These are phyloP conservation scores for Calamus simplicifolius DNA, from an alignment of 176 grass and related monocot genomes.

Conservation along the genomic window DNA sequence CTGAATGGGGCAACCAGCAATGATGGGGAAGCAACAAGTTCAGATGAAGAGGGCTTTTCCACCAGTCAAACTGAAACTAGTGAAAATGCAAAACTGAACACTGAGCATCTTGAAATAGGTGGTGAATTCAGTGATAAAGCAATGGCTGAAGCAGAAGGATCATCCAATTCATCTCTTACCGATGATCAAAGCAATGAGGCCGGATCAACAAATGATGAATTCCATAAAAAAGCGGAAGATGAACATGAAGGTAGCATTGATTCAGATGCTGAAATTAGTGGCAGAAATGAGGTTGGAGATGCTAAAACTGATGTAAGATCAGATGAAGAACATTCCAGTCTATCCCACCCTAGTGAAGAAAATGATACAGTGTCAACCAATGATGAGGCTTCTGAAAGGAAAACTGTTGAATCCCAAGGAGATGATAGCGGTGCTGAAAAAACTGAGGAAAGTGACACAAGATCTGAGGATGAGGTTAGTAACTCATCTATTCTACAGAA, in stretches of 20 bases:
- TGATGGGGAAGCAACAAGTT: not conserved
- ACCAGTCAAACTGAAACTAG: too few relatives aligned
- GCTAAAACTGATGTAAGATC: conserved; percentile 3
- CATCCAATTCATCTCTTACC: not conserved
- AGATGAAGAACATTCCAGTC: conserved; percentile 13
- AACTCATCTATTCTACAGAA: conserved; percentile 26
- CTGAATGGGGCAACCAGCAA: conserved; percentile 23
- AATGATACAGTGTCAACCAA: conserved; percentile 31
- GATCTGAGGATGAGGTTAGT: conserved; percentile 26
- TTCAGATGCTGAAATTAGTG: conserved; percentile 15
- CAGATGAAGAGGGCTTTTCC: conserved; percentile 9
- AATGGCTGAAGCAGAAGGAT: too few relatives aligned
- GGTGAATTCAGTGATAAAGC: conserved; percentile 19
- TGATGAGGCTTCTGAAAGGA: conserved; percentile 21
- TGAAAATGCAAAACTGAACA: too few relatives aligned
- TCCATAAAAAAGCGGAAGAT: conserved; percentile 19
- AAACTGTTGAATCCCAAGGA: conserved; percentile 22
- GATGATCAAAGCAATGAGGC: not conserved
- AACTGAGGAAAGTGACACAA: conserved; percentile 19
- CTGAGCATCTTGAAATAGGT: conserved; percentile 15
- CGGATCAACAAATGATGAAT: conserved; percentile 18
- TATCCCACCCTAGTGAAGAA: conserved; percentile 41
- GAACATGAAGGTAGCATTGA: conserved; percentile 17
- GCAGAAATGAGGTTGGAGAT: conserved; percentile 12
- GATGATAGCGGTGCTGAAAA: conserved; percentile 22